Evolutionary conservation across 345 rosid species (phyloP), one percentile per base, ranked within the genome.

Genomic region (Cardamine chenopodiifolia): DNA sequence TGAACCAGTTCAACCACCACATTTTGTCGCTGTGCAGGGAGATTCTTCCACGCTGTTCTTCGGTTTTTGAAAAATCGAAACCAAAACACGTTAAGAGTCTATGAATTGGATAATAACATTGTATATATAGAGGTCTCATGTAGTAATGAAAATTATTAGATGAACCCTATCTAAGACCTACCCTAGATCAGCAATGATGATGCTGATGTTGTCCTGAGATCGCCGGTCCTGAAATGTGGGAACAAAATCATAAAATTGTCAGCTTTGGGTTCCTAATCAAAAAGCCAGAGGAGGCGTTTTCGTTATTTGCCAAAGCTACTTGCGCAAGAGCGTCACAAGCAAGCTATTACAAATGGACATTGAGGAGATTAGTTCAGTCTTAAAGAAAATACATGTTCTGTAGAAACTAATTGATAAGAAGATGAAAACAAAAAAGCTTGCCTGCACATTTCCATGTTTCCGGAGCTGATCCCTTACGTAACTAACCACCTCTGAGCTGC

Each of bases 361-460:
- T 1, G 22, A 67, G 25, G 58, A 77, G 55, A 29, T 5, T 35
- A 61, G 42, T 25, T 53, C 40, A 69, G 71, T 13, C 49, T 50
- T 17, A 5, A n/a, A 67, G 25, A 13, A 26, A 39, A 48, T 19
- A 23, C 23, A 34, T 34, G 37, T 34, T 6, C 22, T 34, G 42
- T 7, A 28, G 23, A 58, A 7, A 52, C 47, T 35, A 58, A 52
- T 1, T 60, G 45, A 15, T 48, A 45, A 42, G 19, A 48, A 42
- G 20, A 19, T 15, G 34, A 5, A 20, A 8, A 18, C 17, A 0
- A 35, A 23, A 35, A 44, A 5, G 22, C 72, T 81, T 72, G 88
- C 97, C 92, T 91, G 98, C 69, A 94, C 96, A 83, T 94, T 84
- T 78, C 98, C 96, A 81, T 94, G 98, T 71, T 88, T 75, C 20